Evolutionary conservation across 176 grass and related monocot species (phyloP), one percentile per base, ranked within the genome.

Genomic region (Raddia distichophylla): DNA sequence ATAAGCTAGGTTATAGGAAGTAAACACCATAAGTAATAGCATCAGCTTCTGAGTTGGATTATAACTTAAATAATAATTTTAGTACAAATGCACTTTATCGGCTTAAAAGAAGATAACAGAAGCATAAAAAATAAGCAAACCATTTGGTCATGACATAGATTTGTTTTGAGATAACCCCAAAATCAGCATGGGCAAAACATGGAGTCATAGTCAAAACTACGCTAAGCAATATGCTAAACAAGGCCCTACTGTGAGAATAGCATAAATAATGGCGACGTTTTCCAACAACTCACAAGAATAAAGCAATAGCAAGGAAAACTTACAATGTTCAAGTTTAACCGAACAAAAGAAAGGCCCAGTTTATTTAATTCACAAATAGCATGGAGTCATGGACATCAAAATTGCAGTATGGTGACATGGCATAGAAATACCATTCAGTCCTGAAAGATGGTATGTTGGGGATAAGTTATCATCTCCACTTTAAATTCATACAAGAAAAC

Each of bases 371-470:
- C n/a, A 49, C 20, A 18, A 61, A 45, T 47, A 84, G 44, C 63
- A 80, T 17, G 35, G 77, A 67, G 45, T 64, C 33, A 27, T 20
- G 11, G 18, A 52, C 55, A 58, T 78, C 64, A 27, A 11, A 70
- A 71, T 27, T 85, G 55, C 67, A 71, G 74, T 71, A 78, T 85
- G 16, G 54, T 44, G 70, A 35, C 53, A 71, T 62, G 61, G 62
- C 48, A 40, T 10, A 51, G 4, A 79, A 67, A 79, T 67, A 61
- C 15, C 61, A 67, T 13, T 68, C 49, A 68, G 77, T 68, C 33
- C 77, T 15, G 2, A 80, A 68, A 56, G 49, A 80, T 80, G 33
- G 47, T 80, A 17, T 13, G 16, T 42, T 67, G 7, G 43, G 48
- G 43, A 44, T 34, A 42, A 79, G 33, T 19, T 67, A 80, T 68